Evolutionary conservation across 106 monocot species (phyloP).

Genomic region (Chionographis japonica): DNA sequence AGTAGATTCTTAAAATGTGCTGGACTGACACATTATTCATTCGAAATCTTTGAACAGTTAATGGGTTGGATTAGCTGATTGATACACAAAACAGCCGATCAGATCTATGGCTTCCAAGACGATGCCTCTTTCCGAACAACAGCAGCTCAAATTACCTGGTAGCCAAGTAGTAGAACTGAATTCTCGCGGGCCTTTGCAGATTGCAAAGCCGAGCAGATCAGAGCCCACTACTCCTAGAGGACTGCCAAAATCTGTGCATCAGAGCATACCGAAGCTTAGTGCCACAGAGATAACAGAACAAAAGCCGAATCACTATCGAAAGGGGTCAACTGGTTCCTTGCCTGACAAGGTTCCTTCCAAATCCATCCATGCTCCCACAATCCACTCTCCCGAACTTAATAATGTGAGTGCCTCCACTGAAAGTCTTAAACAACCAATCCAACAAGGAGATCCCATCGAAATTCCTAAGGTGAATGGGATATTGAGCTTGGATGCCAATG

Average conservation of each 20-base stretch:
- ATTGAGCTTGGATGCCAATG: conserved; percentile 5
- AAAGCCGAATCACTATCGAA: conserved; percentile 7
- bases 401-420: not conserved
- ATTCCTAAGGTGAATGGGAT: not conserved
- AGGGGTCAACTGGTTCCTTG: conserved; percentile 7
- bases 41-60: not conserved
- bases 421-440: conserved; percentile 2
- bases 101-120: conserved; percentile 24
- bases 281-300: not conserved
- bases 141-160: conserved; percentile 7
- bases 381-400: not conserved
- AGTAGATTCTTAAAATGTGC: not conserved
- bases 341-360: conserved; percentile 13
- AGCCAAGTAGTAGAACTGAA: conserved; percentile 1
- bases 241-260: not conserved
- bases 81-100: not conserved
- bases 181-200: conserved; percentile 5
- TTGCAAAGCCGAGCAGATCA: conserved; percentile 17
- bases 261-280: not conserved
- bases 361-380: not conserved
- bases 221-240: conserved; percentile 7
- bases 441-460: conserved; percentile 9
- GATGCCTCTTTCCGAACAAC: conserved; percentile 8
- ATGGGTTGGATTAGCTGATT: conserved; percentile 1
- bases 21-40: not conserved